These are phyloP conservation scores for Brettanomyces nanus DNA, from an alignment of 805 yeast genomes.

Conservation along the genomic window DNA sequence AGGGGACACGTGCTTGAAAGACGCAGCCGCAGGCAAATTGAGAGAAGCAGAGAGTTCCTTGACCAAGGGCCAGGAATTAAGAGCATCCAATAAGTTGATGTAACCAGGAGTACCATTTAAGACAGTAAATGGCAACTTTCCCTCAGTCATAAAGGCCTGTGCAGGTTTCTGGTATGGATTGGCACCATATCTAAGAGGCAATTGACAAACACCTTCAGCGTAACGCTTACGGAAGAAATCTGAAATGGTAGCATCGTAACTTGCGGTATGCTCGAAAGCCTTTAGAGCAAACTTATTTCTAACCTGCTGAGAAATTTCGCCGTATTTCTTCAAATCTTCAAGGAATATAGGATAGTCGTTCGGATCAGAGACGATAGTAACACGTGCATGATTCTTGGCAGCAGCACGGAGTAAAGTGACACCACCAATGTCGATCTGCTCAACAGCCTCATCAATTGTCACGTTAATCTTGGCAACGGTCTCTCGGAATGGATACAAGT, in stretches of 20 bases:
- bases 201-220: slow-evolving; percentile 80
- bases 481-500: slow-evolving; percentile 96
- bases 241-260: slow-evolving; percentile 90
- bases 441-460: slow-evolving; percentile 95
- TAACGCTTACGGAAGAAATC: slow-evolving; percentile 97
- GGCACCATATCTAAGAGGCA: slow-evolving; percentile 96
- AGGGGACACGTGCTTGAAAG: slow-evolving; percentile 97
- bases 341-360: slow-evolving; percentile 82
- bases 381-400: slow-evolving; percentile 96
- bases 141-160: slow-evolving; percentile 84
- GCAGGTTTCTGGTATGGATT: slow-evolving; percentile 99
- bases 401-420: slow-evolving; percentile 97
- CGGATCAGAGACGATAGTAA: slow-evolving; percentile 92
- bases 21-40: slow-evolving; percentile 97
- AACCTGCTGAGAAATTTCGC: slow-evolving; percentile 63
- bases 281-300: slow-evolving; percentile 85
- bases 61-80: slow-evolving; percentile 98
- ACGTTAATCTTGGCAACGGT: slow-evolving; percentile 93
- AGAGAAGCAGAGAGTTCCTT: slow-evolving; percentile 92
- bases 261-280: slow-evolving; percentile 98
- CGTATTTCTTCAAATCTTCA: slow-evolving; percentile 57
- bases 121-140: slow-evolving; percentile 90
- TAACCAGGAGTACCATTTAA: slow-evolving; percentile 95
- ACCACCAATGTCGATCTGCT: slow-evolving; percentile 97
- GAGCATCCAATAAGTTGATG: slow-evolving; percentile 91